Evolutionary conservation across 164 flowering plant genomes (phyloP), one percentile per base, ranked within the genome.

Genomic region (Stephania yunnanensis): DNA sequence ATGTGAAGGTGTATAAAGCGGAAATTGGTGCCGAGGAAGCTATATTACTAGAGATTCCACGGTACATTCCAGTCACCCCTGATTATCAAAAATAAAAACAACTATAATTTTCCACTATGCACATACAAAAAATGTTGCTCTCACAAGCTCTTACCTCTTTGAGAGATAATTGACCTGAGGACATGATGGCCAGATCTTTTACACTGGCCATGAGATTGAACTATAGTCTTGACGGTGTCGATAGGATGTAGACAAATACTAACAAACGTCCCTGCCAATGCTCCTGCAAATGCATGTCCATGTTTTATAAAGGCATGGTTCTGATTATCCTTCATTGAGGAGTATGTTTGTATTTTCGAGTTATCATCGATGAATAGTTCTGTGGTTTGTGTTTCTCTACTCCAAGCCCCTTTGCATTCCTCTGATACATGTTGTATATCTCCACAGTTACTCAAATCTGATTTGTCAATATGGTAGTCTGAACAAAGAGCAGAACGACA

Each of bases 241-340:
- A 93, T 79, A 22, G 99, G 99, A 85, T 96, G 99, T 45, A 96
- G 86, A 82, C 95, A 96, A 69, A 96, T 89, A 81, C 99, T 96
- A 73, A 96, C 99, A 85, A 83, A 87, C 74, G 86, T 77, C 71
- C 98, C 99, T 73, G 98, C 90, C 80, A 92, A 85, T 76, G 97
- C 98, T 73, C 99, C 99, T 4, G 99, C 96, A 86, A 93, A 82
- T 79, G 98, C 99, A 88, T 96, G 97, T 81, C 89, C 86, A 80
- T 89, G 89, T 78, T 87, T 88, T 74, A 89, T 90, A 84, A 86
- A 74, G 58, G 79, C 22, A 78, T 73, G 68, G 29, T 29, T 68
- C 73, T 84, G 70, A 68, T 82, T 86, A 75, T 80, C 79, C 67
- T 29, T 73, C n/a, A 63, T 48, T 31, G 76, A 71, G 45, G 80